Evolutionary conservation across 176 grass and related monocot species (phyloP), one percentile per base, ranked within the genome.

Genomic region (Phoenix dactylifera): DNA sequence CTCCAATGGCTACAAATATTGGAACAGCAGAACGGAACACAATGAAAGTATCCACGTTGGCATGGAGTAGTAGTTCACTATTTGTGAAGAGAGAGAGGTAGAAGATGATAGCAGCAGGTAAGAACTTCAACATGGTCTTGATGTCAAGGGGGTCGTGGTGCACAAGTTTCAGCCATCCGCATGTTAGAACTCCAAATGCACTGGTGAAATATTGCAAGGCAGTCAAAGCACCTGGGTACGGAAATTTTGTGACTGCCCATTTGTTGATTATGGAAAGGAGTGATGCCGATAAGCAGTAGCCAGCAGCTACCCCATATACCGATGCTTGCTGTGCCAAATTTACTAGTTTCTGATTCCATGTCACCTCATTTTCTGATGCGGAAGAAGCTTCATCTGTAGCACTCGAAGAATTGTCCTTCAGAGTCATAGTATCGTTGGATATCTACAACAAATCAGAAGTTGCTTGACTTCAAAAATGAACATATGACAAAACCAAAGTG

Each of bases 71-170:
- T 29, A 91, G 83, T 52, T 91, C 83, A 12, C 88, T 91, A 51
- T 91, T 91, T 72, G 88, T 91, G 76, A 91, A 86, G 49, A 91
- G 82, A 16, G 88, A 91, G 58, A 91, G 77, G 59, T 91, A 91
- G 83, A 91, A 87, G 73, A 91, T 87, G 30, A 86, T 64, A 74
- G 83, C 88, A 83, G 88, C 88, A 60, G 88, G 88, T 28, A 91
- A 77, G 67, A 91, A 91, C 76, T 91, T 86, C 79, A 76, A 91
- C 88, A 91, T 91, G 18, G 83, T 91, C 49, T 69, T 77, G 53
- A 83, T 18, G 64, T 87, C 86, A 63, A 91, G 63, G 29, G 76
- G 63, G 59, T 87, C 76, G 2, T 71, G 79, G 65, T 91, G 76
- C 19, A 91, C 68, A 50, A 91, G 51, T 65, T 86, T 91, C 32